These are phyloP conservation scores for Dillenia turbinata DNA, from an alignment of 164 flowering plant genomes.

Conservation along the genomic window DNA sequence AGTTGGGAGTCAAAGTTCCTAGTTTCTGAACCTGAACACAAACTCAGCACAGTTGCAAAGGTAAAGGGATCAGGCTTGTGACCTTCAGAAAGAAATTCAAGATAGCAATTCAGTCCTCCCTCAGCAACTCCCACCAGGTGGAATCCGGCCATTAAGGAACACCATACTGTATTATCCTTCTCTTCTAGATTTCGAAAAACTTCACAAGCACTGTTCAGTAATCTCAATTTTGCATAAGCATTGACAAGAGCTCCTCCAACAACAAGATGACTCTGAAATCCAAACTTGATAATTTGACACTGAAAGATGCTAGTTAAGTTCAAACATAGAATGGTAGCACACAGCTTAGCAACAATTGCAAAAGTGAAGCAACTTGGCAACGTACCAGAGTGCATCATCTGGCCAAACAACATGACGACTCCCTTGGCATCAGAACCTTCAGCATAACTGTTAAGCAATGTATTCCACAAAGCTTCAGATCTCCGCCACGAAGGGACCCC, in stretches of 20 bases:
- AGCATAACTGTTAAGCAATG: constrained; percentile 11
- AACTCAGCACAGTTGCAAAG: constrained; percentile 11
- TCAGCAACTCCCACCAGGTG: constrained; percentile 8
- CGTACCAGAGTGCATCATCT: constrained; percentile 4
- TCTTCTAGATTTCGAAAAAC: constrained; percentile 2
- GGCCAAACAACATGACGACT: constrained; percentile 4
- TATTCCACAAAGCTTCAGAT: constrained; percentile 11
- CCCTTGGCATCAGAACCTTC: background rate
- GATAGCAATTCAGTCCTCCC: constrained; percentile 1
- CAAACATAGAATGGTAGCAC: background rate
- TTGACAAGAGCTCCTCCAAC: constrained; percentile 14
- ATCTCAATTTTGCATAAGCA: constrained; percentile 6
- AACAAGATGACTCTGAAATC: constrained; percentile 5
- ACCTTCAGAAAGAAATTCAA: constrained; percentile 9
- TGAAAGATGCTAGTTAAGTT: constrained; percentile 2
- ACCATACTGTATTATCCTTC: constrained; percentile 12
- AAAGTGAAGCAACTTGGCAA: constrained; percentile 6
- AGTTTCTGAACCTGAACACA: constrained; percentile 6
- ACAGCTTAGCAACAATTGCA: constrained; percentile 7
- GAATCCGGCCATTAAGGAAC: constrained; percentile 11
- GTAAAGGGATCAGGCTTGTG: constrained; percentile 5
- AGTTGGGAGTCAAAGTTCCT: constrained; percentile 1
- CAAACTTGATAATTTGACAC: constrained; percentile 3
- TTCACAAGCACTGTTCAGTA: constrained; percentile 6
- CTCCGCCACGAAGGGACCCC: constrained; percentile 1